These are phyloP conservation scores for Celoporthe dispersa DNA, from an alignment of 2,329 filamentous ascomycete species.

Conservation along the genomic window DNA sequence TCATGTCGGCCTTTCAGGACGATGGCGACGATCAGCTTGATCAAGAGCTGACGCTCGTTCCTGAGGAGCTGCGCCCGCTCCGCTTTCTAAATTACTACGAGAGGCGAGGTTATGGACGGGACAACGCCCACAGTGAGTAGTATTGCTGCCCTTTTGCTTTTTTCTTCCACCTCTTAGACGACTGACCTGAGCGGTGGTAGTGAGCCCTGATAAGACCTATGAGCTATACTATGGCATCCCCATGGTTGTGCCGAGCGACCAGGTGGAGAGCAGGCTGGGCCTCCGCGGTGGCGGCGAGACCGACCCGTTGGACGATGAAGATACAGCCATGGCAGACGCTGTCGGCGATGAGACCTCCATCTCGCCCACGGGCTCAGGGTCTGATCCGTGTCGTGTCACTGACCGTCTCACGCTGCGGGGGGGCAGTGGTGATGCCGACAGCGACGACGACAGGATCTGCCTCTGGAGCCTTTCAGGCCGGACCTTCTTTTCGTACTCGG, in stretches of 20 bases:
- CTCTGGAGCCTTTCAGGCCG: constrained; percentile 18
- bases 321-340: background rate
- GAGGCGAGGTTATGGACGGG: constrained; percentile 24
- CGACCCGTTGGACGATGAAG: background rate
- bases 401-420: constrained; percentile 4
- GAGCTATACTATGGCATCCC: constrained; percentile 25
- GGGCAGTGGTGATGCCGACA: background rate
- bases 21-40: constrained; percentile 30
- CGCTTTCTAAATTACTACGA: constrained; percentile 30
- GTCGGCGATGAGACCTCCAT: background rate
- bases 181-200: constrained; percentile 4
- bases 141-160: background rate
- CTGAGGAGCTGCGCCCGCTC: constrained; percentile 27
- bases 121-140: constrained; percentile 23
- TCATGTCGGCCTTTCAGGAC: constrained; percentile 23
- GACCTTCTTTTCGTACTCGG: background rate
- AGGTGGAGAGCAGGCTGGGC: background rate
- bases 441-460: background rate
- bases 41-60: constrained; percentile 31
- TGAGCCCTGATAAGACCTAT: constrained; percentile 25
- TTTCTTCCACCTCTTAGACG: background rate
- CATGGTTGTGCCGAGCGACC: constrained; percentile 6
- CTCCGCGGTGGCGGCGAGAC: background rate
- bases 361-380: background rate
- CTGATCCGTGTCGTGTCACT: constrained; percentile 2